A percentile compares a stretch with the other conserved stretches of the same genome.
Evolutionary conservation across 352 stramenopile species (phyloP).

Genomic region (Phytophthora tubulina): DNA sequence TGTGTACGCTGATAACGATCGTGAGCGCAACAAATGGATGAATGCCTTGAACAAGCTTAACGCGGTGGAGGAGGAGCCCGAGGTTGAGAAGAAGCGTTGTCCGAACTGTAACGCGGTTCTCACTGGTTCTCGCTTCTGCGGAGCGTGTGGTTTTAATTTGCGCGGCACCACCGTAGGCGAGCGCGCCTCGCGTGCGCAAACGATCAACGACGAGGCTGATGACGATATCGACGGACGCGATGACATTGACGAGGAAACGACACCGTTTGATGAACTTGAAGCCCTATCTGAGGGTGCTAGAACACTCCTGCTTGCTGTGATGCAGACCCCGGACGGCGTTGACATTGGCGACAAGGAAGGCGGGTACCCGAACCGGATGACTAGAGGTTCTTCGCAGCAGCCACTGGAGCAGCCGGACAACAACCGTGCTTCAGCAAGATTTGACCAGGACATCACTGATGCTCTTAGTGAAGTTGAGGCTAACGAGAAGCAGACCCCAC

Average conservation of each 20-base stretch:
- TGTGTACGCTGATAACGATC: conserved; percentile 90
- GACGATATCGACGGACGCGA: conserved; percentile 66
- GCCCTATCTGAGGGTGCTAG: conserved; percentile 86
- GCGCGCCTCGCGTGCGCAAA: conserved; percentile 43
- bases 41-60: conserved; percentile 85
- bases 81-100: conserved; percentile 87
- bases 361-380: conserved; percentile 52
- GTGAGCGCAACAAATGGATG: conserved; percentile 91
- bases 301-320: conserved; percentile 86
- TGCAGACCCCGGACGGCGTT: conserved; percentile 88
- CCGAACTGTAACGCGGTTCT: conserved; percentile 86
- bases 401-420: conserved; percentile 29
- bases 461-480: conserved; percentile 37
- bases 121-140: conserved; percentile 89
- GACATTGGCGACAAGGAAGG: conserved; percentile 75
- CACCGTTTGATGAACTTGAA: conserved; percentile 87
- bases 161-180: conserved; percentile 78
- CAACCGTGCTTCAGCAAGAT: conserved; percentile 39
- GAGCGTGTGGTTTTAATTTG: conserved; percentile 89
- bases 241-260: conserved; percentile 85
- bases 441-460: conserved; percentile 52
- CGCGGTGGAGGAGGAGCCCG: conserved; percentile 70
- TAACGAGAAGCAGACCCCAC: conserved; percentile 24
- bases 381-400: conserved; percentile 43
- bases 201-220: conserved; percentile 30